These are phyloP conservation scores for Malus hybrid DNA, from an alignment of 331 rosid genomes.

Conservation along the genomic window DNA sequence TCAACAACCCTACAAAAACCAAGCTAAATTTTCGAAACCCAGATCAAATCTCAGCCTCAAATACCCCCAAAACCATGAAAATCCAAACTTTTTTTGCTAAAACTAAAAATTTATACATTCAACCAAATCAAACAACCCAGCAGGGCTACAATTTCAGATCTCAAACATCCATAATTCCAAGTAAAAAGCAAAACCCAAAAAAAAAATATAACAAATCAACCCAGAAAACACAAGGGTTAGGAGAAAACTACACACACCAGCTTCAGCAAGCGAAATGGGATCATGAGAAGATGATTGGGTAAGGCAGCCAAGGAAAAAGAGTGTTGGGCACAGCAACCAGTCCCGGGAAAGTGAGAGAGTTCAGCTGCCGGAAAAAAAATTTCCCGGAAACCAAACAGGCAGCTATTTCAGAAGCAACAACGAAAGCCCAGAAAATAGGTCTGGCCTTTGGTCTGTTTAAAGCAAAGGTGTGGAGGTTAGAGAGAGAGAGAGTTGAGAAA, in stretches of 20 bases:
- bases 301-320: constrained; percentile 17
- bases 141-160: constrained; percentile 35
- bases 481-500: background rate
- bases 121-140: constrained; percentile 14
- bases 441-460: background rate
- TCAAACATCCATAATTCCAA: constrained; percentile 6
- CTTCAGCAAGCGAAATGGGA: constrained; percentile 19
- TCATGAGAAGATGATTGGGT: constrained; percentile 9
- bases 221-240: background rate
- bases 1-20: background rate
- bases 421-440: background rate
- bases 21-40: constrained; percentile 13
- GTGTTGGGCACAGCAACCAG: constrained; percentile 19
- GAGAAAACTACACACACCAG: constrained; percentile 14
- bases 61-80: background rate
- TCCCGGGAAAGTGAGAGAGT: constrained; percentile 17
- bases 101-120: constrained; percentile 8
- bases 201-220: constrained; percentile 1
- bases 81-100: background rate
- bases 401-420: constrained; percentile 16
- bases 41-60: constrained; percentile 30
- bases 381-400: constrained; percentile 24
- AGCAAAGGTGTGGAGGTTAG: background rate
- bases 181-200: constrained; percentile 12
- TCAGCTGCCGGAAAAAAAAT: background rate